Base-by-base conservation (phyloP, 2,329 filamentous ascomycete species). In the Pyrenophora seminiperda region DNA sequence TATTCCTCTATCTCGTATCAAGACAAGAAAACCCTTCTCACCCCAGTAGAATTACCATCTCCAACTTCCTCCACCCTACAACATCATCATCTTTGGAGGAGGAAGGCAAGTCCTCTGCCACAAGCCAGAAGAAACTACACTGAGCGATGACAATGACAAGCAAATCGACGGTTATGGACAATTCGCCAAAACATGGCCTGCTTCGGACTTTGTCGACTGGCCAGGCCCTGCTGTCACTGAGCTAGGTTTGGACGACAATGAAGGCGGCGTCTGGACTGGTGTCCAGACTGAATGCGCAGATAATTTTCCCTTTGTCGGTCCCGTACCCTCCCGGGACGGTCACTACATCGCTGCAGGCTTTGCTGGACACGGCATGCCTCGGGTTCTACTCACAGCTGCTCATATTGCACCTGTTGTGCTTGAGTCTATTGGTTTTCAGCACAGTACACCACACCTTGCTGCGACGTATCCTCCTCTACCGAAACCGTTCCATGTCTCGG, bases 201-300 rank as follows among this genome's bases (percentile, higher is more conserved):
- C 43, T 31, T 45, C 52, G 5, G 52, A 55, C 29, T 10, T 55
- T 19, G 18, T 20, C 17, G 42, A 18, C 37, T 46, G 43, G 48
- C 52, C 44, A 4, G 44, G 33, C 14, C 18, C 22, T 18, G 41
- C 27, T 3, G 13, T 24, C 7, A 40, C 52, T 13, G 48, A 45
- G 10, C 44, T 55, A n/a, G 27, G 52, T 24, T 38, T 38, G 27
- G 32, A 40, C 11, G 44, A 17, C 5, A 38, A 52, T 10, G 20
- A 52, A 30, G 52, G 52, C n/a, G 52, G 52, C 0, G 41, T 29
- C n/a, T 55, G 52, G 52, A 55, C 52, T 19, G 52, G 52, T 33
- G 47, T 46, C 2, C 41, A 50, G 43, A 46, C 31, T 15, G 31
- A 36, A 36, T 27, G 27, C 20, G 48, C 52, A 42, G 52, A 55